These are phyloP conservation scores for Picea glauca DNA, from an alignment of 75 land plant species.

Conservation along the genomic window DNA sequence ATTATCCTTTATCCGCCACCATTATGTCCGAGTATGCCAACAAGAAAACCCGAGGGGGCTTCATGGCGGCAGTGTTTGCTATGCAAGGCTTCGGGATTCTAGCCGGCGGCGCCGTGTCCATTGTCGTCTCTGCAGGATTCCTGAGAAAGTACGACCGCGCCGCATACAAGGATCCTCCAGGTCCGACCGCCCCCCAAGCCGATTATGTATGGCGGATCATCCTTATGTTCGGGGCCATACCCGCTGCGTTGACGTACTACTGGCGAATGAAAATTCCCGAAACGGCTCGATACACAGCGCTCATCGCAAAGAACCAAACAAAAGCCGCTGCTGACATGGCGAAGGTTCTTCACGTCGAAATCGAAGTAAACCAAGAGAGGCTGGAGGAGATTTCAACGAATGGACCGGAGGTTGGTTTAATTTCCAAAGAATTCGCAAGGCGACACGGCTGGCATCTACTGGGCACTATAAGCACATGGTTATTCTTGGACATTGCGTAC, in stretches of 20 bases:
- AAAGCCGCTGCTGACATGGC: slow-evolving; percentile 52
- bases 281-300: slow-evolving; percentile 56
- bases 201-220: slow-evolving; percentile 39
- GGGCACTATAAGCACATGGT: slow-evolving; percentile 36
- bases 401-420: slow-evolving; percentile 15
- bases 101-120: slow-evolving; percentile 38
- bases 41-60: slow-evolving; percentile 41
- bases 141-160: slow-evolving; percentile 14
- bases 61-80: slow-evolving; percentile 38
- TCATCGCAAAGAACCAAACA: slow-evolving; percentile 34
- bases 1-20: slow-evolving; percentile 49
- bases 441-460: slow-evolving; percentile 38
- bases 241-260: slow-evolving; percentile 43
- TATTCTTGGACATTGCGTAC: slow-evolving; percentile 41
- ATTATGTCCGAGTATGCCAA: slow-evolving; percentile 60
- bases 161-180: slow-evolving; percentile 16
- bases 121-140: slow-evolving; percentile 31
- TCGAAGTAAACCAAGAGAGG: slow-evolving; percentile 33
- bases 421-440: slow-evolving; percentile 25
- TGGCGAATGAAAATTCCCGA: slow-evolving; percentile 53
- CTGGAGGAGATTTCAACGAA: not conserved
- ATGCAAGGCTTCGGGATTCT: slow-evolving; percentile 60
- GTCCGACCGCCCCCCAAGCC: slow-evolving; percentile 23
- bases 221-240: slow-evolving; percentile 39
- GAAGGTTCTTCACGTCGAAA: slow-evolving; percentile 21